Conservation (phyloP, 257 asterid genomes). For the Fraxinus americana region DNA sequence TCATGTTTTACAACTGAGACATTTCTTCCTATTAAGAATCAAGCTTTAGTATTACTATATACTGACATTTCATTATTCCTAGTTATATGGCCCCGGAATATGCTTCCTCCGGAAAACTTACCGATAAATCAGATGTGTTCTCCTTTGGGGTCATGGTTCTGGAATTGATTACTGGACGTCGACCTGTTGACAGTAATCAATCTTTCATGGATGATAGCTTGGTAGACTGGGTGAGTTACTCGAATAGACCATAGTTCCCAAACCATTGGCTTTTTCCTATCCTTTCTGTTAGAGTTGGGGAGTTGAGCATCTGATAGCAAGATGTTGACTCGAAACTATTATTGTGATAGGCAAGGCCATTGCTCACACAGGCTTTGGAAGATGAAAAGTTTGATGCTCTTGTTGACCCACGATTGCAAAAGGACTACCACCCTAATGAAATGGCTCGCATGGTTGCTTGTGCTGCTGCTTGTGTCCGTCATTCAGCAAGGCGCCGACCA, state of each 20-base stretch:
- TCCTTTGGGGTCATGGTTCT: slow-evolving; percentile 93
- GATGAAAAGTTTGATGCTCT: slow-evolving; percentile 64
- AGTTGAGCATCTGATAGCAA: neutral
- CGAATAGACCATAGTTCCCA: neutral
- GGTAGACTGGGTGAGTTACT: slow-evolving; percentile 81
- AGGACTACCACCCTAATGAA: slow-evolving; percentile 53
- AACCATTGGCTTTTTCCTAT: neutral
- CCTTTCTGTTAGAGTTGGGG: neutral
- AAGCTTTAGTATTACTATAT: neutral
- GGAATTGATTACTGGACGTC: slow-evolving; percentile 91
- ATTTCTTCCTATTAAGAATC: neutral
- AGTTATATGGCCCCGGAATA: slow-evolving; percentile 99
- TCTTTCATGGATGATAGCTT: slow-evolving; percentile 78
- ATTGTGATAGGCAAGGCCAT: slow-evolving; percentile 70
- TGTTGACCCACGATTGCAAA: slow-evolving; percentile 51
- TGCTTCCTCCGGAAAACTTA: slow-evolving; percentile 91
- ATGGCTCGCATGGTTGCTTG: slow-evolving; percentile 86
- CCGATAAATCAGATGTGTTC: slow-evolving; percentile 91
- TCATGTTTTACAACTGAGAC: neutral
- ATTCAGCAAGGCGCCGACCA: slow-evolving; percentile 87
- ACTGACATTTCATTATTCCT: slow-evolving; percentile 17
- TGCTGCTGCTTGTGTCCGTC: slow-evolving; percentile 88
- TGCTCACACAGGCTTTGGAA: slow-evolving; percentile 69
- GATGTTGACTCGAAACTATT: slow-evolving; percentile 14
- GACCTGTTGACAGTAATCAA: slow-evolving; percentile 63